Percentiles rank a stretch among this genome's conserved stretches.
These are phyloP conservation scores for Parachaetomium inaequale DNA, from an alignment of 495 filamentous ascomycete genomes.

Conservation along the genomic window DNA sequence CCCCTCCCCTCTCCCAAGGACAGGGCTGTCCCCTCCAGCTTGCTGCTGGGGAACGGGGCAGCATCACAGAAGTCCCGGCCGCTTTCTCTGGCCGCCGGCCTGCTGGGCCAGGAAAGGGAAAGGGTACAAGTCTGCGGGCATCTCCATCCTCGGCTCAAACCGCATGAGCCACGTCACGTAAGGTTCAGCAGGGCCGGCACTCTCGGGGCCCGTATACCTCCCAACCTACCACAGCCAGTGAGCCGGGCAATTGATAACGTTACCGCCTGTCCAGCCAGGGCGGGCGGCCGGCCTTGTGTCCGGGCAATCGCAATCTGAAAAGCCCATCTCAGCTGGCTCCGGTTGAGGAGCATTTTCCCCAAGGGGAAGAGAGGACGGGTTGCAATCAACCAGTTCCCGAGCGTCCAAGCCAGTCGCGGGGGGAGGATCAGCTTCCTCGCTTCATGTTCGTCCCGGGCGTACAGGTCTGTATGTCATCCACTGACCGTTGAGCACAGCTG, in stretches of 20 bases:
- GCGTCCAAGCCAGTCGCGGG: background rate
- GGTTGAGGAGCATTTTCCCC: constrained; percentile 11
- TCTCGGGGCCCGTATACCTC: too few relatives aligned
- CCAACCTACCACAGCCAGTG: too few relatives aligned
- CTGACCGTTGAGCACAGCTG: constrained; percentile 5
- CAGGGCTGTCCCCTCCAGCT: background rate
- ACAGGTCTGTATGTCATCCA: background rate
- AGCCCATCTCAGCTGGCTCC: constrained; percentile 3
- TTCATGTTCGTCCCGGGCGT: background rate
- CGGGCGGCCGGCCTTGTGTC: background rate
- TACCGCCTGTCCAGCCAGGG: background rate
- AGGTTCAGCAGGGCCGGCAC: background rate
- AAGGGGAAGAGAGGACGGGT: background rate
- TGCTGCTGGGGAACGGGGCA: background rate
- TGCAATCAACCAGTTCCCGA: background rate
- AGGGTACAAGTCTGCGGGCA: background rate
- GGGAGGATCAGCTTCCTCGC: background rate
- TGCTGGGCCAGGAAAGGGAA: background rate
- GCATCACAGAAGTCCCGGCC: background rate
- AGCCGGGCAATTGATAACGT: too few relatives aligned
- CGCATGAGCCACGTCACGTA: constrained; percentile 33
- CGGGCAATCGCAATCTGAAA: constrained; percentile 2
- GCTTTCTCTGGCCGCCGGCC: background rate
- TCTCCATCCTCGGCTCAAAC: background rate
- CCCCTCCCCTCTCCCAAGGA: background rate